Evolutionary conservation across 768 basidiomycete genomes (phyloP).

Genomic region (Kwoniella newhampshirensis): DNA sequence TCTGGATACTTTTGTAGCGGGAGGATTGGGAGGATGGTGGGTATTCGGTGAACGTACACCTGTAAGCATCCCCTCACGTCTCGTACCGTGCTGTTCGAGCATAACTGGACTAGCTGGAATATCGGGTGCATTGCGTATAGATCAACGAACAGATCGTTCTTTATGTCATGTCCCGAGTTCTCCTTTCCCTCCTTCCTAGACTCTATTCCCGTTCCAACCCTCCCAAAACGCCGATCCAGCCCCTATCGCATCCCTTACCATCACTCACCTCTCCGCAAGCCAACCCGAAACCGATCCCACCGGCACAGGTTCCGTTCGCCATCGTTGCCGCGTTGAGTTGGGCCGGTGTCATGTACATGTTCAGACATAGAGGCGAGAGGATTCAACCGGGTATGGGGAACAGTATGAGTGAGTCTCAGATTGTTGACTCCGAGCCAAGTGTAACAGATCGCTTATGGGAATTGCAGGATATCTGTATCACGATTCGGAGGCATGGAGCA

Average conservation of each 20-base stretch:
- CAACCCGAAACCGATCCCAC: slow-evolving; percentile 66
- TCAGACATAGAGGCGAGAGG: slow-evolving; percentile 79
- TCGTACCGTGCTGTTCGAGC: too few relatives aligned
- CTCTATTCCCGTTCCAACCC: slow-evolving; percentile 52
- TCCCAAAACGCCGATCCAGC: slow-evolving; percentile 52
- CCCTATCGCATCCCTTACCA: slow-evolving; percentile 49
- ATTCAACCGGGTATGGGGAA: slow-evolving; percentile 96
- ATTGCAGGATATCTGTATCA: slow-evolving; percentile 72
- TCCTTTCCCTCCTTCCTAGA: slow-evolving; percentile 88
- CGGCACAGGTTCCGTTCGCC: slow-evolving; percentile 79
- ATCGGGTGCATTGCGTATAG: slow-evolving; percentile 15
- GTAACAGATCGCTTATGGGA: not conserved
- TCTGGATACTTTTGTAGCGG: slow-evolving; percentile 86
- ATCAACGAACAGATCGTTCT: slow-evolving; percentile 74
- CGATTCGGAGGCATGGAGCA: slow-evolving; percentile 83
- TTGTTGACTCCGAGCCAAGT: not conserved
- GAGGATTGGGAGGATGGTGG: slow-evolving; percentile 80
- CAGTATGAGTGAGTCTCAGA: slow-evolving; percentile 65
- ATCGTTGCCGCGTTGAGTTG: slow-evolving; percentile 83
- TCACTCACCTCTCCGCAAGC: slow-evolving; percentile 47
- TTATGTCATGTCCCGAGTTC: slow-evolving; percentile 87
- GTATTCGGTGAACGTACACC: slow-evolving; percentile 54
- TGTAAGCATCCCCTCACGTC: slow-evolving; percentile 53
- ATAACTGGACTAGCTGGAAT: too few relatives aligned
- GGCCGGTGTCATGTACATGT: slow-evolving; percentile 97